phyloP scores from a whole-genome alignment of 352 stramenopile genomes.

The Plasmopara viticola region DNA sequence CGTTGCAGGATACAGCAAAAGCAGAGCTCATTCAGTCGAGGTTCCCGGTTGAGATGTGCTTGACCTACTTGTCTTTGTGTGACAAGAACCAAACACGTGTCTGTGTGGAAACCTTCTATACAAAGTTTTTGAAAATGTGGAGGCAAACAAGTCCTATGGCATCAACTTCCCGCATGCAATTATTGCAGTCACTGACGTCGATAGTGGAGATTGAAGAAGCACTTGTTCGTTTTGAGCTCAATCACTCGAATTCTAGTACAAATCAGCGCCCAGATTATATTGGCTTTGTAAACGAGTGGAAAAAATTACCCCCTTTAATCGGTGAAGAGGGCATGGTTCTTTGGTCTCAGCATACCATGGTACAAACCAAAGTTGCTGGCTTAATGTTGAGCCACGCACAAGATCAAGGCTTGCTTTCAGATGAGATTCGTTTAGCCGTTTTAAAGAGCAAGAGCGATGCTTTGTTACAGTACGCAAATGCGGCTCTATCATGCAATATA shows the following conservation, averaged over 20 bases:
- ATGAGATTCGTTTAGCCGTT: slow-evolving; percentile 23
- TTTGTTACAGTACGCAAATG: slow-evolving; percentile 67
- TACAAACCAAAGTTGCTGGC: slow-evolving; percentile 34
- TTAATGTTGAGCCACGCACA: slow-evolving; percentile 29
- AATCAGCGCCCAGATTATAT: slow-evolving; percentile 12
- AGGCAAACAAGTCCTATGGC: slow-evolving; percentile 43
- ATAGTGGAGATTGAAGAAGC: slow-evolving; percentile 59
- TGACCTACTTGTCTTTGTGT: slow-evolving; percentile 36
- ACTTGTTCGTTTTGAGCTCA: slow-evolving; percentile 16
- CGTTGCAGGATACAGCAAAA: slow-evolving; percentile 25
- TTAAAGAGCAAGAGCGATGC: slow-evolving; percentile 28
- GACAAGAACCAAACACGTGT: slow-evolving; percentile 45
- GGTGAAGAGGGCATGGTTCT: slow-evolving; percentile 44
- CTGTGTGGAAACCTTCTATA: slow-evolving; percentile 57
- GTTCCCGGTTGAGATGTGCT: slow-evolving; percentile 48
- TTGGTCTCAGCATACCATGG: slow-evolving; percentile 63
- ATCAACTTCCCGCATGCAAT: slow-evolving; percentile 37
- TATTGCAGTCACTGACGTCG: slow-evolving; percentile 61
- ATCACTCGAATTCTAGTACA: slow-evolving; percentile 6
- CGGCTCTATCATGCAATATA: slow-evolving; percentile 59
- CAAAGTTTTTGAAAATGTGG: slow-evolving; percentile 47
- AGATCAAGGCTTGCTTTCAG: slow-evolving; percentile 28
- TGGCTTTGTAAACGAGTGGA: slow-evolving; percentile 39
- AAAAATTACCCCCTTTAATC: slow-evolving; percentile 26
- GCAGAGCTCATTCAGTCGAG: slow-evolving; percentile 33